A percentile compares a stretch with the other conserved stretches of the same genome.
These are phyloP conservation scores for Trypanosoma rangeli DNA, from an alignment of 208 protist species.

Conservation along the genomic window DNA sequence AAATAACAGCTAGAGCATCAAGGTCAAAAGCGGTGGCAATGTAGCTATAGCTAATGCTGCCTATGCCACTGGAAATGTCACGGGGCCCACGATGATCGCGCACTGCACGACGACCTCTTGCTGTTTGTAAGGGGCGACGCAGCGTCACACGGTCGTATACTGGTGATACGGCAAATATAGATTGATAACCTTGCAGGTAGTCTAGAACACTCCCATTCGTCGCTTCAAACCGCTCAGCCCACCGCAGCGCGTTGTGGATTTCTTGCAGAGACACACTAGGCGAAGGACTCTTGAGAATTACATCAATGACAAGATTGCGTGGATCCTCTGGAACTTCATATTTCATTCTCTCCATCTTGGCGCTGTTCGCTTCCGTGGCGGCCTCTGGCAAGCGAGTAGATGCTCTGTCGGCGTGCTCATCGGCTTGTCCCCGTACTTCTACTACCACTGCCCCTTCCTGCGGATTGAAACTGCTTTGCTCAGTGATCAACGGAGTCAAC, in stretches of 20 bases:
- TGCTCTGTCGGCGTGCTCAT: not conserved
- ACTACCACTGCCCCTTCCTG: not conserved
- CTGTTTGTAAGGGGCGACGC: conserved; percentile 31
- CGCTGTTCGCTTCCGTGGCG: not conserved
- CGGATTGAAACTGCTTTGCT: not conserved
- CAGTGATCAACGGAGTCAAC: not conserved
- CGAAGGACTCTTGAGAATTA: conserved; percentile 52
- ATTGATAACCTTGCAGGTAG: conserved; percentile 75
- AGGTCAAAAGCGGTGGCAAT: conserved; percentile 50
- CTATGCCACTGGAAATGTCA: conserved; percentile 49
- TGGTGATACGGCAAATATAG: conserved; percentile 76
- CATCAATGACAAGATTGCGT: conserved; percentile 47
- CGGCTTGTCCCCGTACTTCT: not conserved
- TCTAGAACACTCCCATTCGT: conserved; percentile 56
- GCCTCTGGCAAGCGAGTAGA: not conserved
- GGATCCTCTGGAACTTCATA: conserved; percentile 46
- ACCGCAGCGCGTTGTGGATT: conserved; percentile 46
- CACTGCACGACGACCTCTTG: conserved; percentile 8
- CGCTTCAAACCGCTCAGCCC: conserved; percentile 41
- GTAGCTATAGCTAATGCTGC: conserved; percentile 65
- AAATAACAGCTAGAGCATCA: conserved; percentile 41
- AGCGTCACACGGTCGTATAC: conserved; percentile 64
- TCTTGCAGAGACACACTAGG: conserved; percentile 45
- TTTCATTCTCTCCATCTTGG: conserved; percentile 27
- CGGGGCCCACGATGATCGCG: conserved; percentile 25